A percentile compares a stretch with the other conserved stretches of the same genome.
Conservation (phyloP, 2,329 filamentous ascomycete genomes). For the Lomentospora prolificans region DNA sequence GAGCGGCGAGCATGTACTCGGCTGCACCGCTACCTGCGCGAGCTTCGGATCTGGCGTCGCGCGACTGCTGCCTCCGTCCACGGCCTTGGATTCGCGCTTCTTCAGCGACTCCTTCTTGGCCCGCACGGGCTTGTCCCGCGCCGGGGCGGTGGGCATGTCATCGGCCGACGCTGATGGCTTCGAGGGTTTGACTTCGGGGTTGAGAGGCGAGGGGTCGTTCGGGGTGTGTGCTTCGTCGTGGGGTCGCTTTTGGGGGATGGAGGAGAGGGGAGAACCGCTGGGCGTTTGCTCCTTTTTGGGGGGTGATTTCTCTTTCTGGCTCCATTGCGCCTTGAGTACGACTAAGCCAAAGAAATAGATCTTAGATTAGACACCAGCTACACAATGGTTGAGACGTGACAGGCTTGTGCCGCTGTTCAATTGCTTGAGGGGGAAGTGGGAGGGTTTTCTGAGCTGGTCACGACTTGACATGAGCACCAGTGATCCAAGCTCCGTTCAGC, state of each 20-base stretch:
- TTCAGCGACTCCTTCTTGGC: conserved; percentile 58
- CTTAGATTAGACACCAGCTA: neutral
- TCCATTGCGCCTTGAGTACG: neutral
- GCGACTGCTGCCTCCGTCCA: conserved; percentile 38
- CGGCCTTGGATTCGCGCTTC: conserved; percentile 55
- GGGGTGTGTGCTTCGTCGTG: conserved; percentile 63
- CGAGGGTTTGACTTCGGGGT: conserved; percentile 46
- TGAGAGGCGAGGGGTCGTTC: conserved; percentile 63
- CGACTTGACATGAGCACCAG: neutral
- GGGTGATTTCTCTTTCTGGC: conserved; percentile 5
- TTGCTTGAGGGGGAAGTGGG: neutral
- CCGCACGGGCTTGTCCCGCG: conserved; percentile 28
- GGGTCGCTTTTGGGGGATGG: conserved; percentile 53
- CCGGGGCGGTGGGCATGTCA: conserved; percentile 29
- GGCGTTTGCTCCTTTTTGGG: conserved; percentile 7
- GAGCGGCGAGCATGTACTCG: conserved; percentile 40
- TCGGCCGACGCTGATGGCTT: conserved; percentile 28
- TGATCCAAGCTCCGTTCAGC: conserved; percentile 2
- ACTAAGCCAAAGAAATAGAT: neutral
- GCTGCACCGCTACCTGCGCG: conserved; percentile 23
- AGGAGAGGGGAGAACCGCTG: conserved; percentile 23
- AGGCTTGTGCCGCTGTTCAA: neutral
- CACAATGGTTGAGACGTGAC: neutral
- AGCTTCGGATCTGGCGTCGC: conserved; percentile 47
- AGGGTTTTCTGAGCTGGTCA: neutral